phyloP scores from a whole-genome alignment of 495 filamentous ascomycete species.

The Parmelia sp. region DNA sequence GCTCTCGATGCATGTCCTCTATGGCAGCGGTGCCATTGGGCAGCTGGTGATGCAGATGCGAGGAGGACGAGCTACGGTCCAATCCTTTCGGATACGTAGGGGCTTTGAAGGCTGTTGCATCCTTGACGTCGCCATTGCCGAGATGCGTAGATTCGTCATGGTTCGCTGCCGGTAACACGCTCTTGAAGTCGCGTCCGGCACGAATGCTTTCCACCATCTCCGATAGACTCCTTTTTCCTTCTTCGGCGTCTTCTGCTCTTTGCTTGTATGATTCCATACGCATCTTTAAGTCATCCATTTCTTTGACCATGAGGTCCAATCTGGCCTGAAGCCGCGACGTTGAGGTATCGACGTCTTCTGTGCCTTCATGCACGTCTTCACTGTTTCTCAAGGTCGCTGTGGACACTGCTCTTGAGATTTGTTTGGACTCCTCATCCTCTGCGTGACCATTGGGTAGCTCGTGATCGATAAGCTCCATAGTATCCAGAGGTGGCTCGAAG shows the following conservation, averaged over 20 bases:
- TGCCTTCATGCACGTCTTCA: conserved; percentile 36
- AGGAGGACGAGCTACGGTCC: conserved; percentile 2
- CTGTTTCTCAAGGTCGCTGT: conserved; percentile 30
- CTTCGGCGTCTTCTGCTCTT: conserved; percentile 73
- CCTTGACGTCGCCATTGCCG: neutral
- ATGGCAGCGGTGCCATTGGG: conserved; percentile 19
- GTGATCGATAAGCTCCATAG: conserved; percentile 21
- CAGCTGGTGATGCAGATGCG: conserved; percentile 8
- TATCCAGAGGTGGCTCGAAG: conserved; percentile 33
- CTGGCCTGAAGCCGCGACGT: conserved; percentile 55
- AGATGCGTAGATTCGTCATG: conserved; percentile 9
- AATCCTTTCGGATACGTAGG: neutral
- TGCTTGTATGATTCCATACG: conserved; percentile 71
- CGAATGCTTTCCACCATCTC: conserved; percentile 86
- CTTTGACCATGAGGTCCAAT: conserved; percentile 69
- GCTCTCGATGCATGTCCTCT: conserved; percentile 28
- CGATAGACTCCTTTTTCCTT: conserved; percentile 68
- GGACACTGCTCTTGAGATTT: conserved; percentile 29
- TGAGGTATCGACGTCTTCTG: conserved; percentile 36
- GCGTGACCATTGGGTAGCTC: conserved; percentile 20
- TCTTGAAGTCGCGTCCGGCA: conserved; percentile 16
- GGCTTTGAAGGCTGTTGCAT: neutral
- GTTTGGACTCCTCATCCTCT: conserved; percentile 21
- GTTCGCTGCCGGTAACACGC: neutral
- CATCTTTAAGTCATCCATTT: conserved; percentile 76